Conservation (phyloP, 2,329 filamentous ascomycete genomes). For the Aspergillaceae sp. region DNA sequence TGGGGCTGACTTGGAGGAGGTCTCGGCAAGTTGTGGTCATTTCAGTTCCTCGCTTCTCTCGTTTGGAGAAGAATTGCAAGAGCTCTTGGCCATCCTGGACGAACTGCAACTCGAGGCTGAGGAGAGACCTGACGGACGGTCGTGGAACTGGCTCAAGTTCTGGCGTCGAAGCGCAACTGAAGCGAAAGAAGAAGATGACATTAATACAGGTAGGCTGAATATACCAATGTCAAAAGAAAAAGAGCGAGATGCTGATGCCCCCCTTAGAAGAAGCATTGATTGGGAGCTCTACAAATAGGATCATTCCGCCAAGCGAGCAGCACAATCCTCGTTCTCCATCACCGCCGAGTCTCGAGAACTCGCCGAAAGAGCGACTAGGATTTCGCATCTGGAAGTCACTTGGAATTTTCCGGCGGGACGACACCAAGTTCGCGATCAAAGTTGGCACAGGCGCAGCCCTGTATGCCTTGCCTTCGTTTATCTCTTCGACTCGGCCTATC, state of each 20-base stretch:
- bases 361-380: slow-evolving; percentile 23
- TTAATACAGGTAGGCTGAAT: slow-evolving; percentile 19
- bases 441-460: slow-evolving; percentile 83
- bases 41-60: slow-evolving; percentile 88
- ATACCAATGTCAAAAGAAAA: background rate
- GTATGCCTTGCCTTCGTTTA: slow-evolving; percentile 83
- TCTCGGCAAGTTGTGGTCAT: slow-evolving; percentile 93
- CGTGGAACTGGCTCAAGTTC: slow-evolving; percentile 80
- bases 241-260: slow-evolving; percentile 1
- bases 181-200: slow-evolving; percentile 10
- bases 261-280: slow-evolving; percentile 7
- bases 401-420: slow-evolving; percentile 53
- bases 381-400: slow-evolving; percentile 50
- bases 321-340: background rate
- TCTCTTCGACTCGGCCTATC: slow-evolving; percentile 64
- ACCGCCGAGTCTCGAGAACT: slow-evolving; percentile 3
- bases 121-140: slow-evolving; percentile 52
- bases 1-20: slow-evolving; percentile 91
- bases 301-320: background rate
- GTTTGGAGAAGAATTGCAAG: slow-evolving; percentile 81
- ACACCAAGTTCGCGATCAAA: slow-evolving; percentile 76
- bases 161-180: slow-evolving; percentile 46
- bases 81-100: slow-evolving; percentile 74
- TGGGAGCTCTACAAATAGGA: slow-evolving; percentile 2
- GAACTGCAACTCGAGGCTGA: slow-evolving; percentile 65